Evolutionary conservation across 192 early-diverging fungal species (phyloP).

Genomic region (Coemansia sp.): DNA sequence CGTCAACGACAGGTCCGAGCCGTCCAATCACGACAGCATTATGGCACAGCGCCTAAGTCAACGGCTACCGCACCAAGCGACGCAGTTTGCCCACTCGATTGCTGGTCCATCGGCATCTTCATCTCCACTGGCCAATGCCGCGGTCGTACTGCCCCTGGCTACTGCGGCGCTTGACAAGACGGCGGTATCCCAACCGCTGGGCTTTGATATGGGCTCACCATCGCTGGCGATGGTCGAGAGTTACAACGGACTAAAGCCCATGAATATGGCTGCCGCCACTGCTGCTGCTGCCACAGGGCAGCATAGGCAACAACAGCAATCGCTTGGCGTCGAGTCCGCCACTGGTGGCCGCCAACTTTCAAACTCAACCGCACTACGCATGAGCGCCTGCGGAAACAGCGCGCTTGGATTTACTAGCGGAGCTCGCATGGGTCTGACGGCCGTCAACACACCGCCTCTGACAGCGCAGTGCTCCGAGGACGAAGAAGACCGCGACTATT

Average conservation of each 20-base stretch:
- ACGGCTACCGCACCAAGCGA: slow-evolving; percentile 1
- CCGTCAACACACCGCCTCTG: slow-evolving; percentile 33
- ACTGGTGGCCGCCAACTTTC: slow-evolving; percentile 1
- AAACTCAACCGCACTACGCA: slow-evolving; percentile 15
- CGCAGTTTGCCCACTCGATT: background rate
- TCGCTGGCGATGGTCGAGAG: slow-evolving; percentile 1
- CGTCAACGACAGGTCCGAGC: slow-evolving; percentile 21
- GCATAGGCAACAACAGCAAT: background rate
- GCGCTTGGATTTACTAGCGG: slow-evolving; percentile 23
- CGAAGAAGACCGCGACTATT: slow-evolving; percentile 31
- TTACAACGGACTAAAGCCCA: slow-evolving; percentile 21
- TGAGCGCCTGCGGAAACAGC: slow-evolving; percentile 39
- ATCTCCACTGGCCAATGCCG: background rate
- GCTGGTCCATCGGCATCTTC: slow-evolving; percentile 1
- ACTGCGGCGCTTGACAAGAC: slow-evolving; percentile 16
- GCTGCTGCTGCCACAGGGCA: too few species aligned
- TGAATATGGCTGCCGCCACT: slow-evolving; percentile 2
- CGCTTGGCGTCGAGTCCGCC: background rate
- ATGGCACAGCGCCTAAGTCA: slow-evolving; percentile 1
- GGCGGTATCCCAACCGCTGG: slow-evolving; percentile 11
- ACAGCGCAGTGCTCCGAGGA: slow-evolving; percentile 48
- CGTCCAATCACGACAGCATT: slow-evolving; percentile 13
- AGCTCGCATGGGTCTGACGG: slow-evolving; percentile 8
- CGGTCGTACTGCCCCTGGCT: background rate
- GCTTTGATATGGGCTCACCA: slow-evolving; percentile 13